A percentile compares a stretch with the other conserved stretches of the same genome.
These are phyloP conservation scores for Lactifluus rugatus DNA, from an alignment of 768 basidiomycete species.

Conservation along the genomic window DNA sequence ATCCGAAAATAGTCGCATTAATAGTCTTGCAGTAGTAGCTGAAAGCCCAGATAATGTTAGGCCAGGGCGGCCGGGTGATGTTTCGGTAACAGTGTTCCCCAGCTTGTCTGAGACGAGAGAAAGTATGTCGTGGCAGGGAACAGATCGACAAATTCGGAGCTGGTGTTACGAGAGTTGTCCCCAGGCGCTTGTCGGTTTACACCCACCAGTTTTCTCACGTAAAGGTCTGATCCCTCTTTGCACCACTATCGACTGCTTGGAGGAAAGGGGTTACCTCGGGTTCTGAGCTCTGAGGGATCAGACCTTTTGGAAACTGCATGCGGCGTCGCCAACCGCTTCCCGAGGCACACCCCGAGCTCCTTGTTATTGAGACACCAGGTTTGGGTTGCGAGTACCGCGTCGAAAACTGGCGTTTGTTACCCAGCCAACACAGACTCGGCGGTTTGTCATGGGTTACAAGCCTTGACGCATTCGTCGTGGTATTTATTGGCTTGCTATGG, in stretches of 20 bases:
- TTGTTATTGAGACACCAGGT: constrained; percentile 35
- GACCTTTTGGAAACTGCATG: constrained; percentile 25
- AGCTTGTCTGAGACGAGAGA: constrained; percentile 5
- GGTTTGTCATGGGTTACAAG: constrained; percentile 28
- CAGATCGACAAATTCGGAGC: not conserved
- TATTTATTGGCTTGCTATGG: constrained; percentile 17
- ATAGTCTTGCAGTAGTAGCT: not conserved
- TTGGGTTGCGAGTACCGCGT: constrained; percentile 50
- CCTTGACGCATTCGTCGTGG: constrained; percentile 30
- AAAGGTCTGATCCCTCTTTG: constrained; percentile 20
- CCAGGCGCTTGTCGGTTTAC: not conserved
- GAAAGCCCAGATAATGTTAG: not conserved
- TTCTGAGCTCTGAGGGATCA: constrained; percentile 6
- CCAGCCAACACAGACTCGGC: constrained; percentile 30
- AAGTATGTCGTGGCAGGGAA: not conserved
- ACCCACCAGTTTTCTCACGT: not conserved
- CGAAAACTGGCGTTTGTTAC: constrained; percentile 40
- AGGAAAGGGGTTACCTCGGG: not conserved
- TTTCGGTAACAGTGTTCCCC: not conserved
- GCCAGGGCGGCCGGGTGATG: not conserved
- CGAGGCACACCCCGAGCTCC: constrained; percentile 42
- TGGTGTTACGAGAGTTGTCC: not conserved
- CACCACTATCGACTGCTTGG: not conserved
- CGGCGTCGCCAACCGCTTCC: constrained; percentile 30
- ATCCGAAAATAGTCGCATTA: constrained; percentile 38